phyloP scores from a whole-genome alignment of 352 stramenopile species.

The Pythium sukuiense region DNA sequence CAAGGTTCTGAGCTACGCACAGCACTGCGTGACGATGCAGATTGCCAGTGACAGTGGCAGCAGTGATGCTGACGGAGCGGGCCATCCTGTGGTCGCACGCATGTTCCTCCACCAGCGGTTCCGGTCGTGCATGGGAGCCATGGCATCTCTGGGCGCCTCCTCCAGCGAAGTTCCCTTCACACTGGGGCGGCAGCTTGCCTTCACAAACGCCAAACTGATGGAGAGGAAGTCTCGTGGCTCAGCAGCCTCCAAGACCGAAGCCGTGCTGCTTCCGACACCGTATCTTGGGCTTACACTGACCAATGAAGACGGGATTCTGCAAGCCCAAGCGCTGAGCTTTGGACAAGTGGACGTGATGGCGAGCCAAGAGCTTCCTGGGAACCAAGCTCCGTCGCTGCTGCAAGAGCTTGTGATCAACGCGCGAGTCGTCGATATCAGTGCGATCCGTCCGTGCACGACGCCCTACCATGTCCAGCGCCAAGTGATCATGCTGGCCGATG shows the following conservation, averaged over 20 bases:
- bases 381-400: slow-evolving; percentile 22
- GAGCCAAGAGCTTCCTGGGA: slow-evolving; percentile 12
- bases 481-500: slow-evolving; percentile 59
- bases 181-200: slow-evolving; percentile 33
- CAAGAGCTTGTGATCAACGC: slow-evolving; percentile 35
- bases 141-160: slow-evolving; percentile 25
- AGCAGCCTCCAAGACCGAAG: background rate
- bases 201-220: slow-evolving; percentile 62
- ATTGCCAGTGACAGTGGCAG: slow-evolving; percentile 24
- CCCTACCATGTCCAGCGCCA: slow-evolving; percentile 57
- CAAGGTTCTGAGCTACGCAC: slow-evolving; percentile 31
- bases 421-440: slow-evolving; percentile 61
- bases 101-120: slow-evolving; percentile 74
- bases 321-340: slow-evolving; percentile 30
- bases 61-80: slow-evolving; percentile 25
- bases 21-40: slow-evolving; percentile 44
- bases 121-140: slow-evolving; percentile 39
- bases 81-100: background rate
- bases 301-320: slow-evolving; percentile 32
- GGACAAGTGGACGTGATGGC: slow-evolving; percentile 41
- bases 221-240: slow-evolving; percentile 38
- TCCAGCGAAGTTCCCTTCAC: slow-evolving; percentile 42
- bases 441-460: slow-evolving; percentile 58
- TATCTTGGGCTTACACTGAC: slow-evolving; percentile 39
- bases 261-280: slow-evolving; percentile 12